phyloP scores from a whole-genome alignment of 108 stramenopile genomes.

The Pseudonitzschia multiseries region DNA sequence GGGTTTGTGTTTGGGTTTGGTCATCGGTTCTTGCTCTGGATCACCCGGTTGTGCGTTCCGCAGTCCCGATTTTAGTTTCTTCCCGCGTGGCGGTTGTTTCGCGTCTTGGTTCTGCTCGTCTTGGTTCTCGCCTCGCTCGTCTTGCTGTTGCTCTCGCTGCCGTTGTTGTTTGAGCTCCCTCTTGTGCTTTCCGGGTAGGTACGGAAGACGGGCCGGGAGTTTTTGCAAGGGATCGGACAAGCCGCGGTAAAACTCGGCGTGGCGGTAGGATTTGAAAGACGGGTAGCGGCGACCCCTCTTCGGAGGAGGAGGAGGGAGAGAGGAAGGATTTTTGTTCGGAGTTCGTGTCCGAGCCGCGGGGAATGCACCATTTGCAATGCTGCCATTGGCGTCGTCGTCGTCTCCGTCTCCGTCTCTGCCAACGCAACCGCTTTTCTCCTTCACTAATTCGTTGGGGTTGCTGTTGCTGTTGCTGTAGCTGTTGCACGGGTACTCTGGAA shows the following conservation, averaged over 20 bases:
- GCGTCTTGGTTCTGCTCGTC: neutral
- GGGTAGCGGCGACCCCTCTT: neutral
- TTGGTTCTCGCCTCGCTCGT: no score
- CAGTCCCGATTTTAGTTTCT: neutral
- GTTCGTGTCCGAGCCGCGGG: no score
- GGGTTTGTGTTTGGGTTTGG: no score
- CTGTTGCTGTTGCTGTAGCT: constrained; percentile 11
- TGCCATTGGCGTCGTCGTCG: no score
- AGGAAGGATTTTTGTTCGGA: no score
- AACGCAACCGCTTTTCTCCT: no score
- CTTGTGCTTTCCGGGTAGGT: constrained; percentile 8
- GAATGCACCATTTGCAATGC: no score
- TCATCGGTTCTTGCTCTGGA: no score
- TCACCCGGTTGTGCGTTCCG: neutral
- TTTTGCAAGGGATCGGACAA: neutral
- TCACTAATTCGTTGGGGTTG: neutral
- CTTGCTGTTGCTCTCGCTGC: neutral
- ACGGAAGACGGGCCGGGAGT: neutral
- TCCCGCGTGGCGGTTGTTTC: neutral
- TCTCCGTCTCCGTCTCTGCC: no score
- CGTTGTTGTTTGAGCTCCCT: neutral
- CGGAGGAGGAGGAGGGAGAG: neutral
- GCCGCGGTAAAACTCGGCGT: neutral
- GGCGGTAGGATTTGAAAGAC: neutral
- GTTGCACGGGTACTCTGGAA: neutral